These are phyloP conservation scores for Trichosanthes cucumerina DNA, from an alignment of 306 rosid genomes.

Conservation along the genomic window DNA sequence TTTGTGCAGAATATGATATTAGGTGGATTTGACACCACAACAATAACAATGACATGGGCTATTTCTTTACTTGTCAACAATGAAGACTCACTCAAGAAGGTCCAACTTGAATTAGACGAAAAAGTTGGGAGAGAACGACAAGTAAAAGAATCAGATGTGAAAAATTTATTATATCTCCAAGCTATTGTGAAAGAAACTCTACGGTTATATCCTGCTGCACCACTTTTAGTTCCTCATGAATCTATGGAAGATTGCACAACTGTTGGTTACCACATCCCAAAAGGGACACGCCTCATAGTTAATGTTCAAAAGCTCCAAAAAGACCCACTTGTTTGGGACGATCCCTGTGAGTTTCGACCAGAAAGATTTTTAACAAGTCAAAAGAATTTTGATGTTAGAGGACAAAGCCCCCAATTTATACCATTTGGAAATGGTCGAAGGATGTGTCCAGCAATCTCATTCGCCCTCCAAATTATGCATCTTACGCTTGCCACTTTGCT, in stretches of 20 bases:
- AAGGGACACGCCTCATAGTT: constrained; percentile 16
- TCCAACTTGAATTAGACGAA: neutral
- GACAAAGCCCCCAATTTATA: constrained; percentile 7
- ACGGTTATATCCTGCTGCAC: constrained; percentile 21
- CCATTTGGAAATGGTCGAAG: constrained; percentile 38
- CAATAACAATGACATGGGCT: constrained; percentile 9
- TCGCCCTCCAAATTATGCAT: constrained; percentile 8
- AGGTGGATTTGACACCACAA: constrained; percentile 2
- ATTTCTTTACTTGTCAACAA: constrained; percentile 6
- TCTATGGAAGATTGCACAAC: constrained; percentile 17
- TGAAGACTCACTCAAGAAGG: neutral
- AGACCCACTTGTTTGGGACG: constrained; percentile 21
- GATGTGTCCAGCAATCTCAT: constrained; percentile 20
- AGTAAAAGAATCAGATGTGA: constrained; percentile 20
- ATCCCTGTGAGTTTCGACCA: constrained; percentile 13
- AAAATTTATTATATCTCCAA: constrained; percentile 13
- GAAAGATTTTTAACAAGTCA: constrained; percentile 20
- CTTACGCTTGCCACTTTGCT: constrained; percentile 19
- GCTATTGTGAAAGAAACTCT: constrained; percentile 22
- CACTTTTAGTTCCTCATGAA: constrained; percentile 13
- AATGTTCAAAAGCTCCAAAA: constrained; percentile 18
- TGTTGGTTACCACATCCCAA: constrained; percentile 12
- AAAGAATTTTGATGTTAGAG: constrained; percentile 13
- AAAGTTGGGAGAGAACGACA: constrained; percentile 14
- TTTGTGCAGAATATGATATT: neutral